phyloP scores from a whole-genome alignment of 495 filamentous ascomycete genomes.

The Achaetomiella virescens region DNA sequence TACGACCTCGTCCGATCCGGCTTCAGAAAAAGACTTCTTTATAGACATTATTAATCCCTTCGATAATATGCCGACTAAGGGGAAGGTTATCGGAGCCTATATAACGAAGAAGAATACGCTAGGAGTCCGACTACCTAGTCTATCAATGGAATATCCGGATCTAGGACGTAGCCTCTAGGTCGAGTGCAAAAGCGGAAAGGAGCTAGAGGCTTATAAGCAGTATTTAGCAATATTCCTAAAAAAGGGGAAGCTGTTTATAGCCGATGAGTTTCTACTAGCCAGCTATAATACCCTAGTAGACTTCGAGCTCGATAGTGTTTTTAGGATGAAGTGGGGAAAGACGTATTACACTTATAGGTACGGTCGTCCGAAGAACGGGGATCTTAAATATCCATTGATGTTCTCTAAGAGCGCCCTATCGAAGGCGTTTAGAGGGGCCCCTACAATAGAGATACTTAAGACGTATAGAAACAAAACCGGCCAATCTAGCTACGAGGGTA shows the following conservation, averaged over 20 bases:
- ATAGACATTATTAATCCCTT: constrained; percentile 2
- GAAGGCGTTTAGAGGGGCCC: constrained; percentile 1
- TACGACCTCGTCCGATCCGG: not conserved
- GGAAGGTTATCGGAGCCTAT: not conserved
- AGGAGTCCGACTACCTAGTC: constrained; percentile 1
- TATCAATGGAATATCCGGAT: not conserved
- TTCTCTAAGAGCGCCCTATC: constrained; percentile 4
- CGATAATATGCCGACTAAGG: constrained; percentile 2
- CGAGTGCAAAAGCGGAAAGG: constrained; percentile 6
- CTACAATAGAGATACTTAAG: not conserved
- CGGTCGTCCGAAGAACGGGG: not conserved
- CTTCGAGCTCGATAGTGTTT: constrained; percentile 2
- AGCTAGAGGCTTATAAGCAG: not conserved
- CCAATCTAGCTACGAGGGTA: not conserved
- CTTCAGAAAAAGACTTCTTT: not conserved
- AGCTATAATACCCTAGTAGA: not conserved
- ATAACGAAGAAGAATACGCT: constrained; percentile 6
- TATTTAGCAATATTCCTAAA: not conserved
- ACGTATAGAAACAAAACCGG: not conserved
- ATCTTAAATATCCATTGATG: not conserved
- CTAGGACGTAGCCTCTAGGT: constrained; percentile 1
- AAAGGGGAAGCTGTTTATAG: not conserved
- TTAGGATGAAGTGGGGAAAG: constrained; percentile 3
- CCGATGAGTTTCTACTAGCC: not conserved
- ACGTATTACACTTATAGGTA: not conserved